Conservation (phyloP, 1,139 yeast genomes). For the Geotrichum phurueaensis region DNA sequence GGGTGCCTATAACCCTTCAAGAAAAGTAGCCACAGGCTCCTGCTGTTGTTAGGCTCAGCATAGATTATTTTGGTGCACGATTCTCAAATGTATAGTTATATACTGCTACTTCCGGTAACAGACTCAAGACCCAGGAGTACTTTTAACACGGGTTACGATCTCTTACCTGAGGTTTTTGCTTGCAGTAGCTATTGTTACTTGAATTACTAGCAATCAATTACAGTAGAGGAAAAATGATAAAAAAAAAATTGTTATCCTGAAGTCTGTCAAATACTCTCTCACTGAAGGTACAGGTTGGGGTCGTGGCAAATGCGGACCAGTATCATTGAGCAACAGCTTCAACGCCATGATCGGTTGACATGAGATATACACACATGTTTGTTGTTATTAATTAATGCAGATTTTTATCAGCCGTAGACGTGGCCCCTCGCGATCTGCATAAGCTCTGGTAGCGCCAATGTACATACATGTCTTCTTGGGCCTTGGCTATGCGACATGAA, state of each 20-base stretch:
- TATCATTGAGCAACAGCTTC: neutral
- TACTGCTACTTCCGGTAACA: too few species aligned
- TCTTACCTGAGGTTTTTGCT: too few species aligned
- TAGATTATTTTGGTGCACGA: neutral
- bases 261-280: neutral
- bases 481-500: neutral
- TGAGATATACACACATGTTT: neutral
- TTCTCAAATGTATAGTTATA: neutral
- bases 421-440: neutral
- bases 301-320: neutral
- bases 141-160: too few species aligned
- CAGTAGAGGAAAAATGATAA: too few species aligned
- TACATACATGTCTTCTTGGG: neutral
- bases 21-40: neutral
- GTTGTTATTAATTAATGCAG: neutral
- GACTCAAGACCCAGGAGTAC: too few species aligned
- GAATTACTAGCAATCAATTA: too few species aligned
- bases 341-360: neutral
- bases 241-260: too few species aligned
- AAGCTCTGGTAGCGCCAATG: neutral
- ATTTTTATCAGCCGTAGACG: neutral
- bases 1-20: neutral
- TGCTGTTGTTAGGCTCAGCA: neutral
- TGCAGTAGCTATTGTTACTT: too few species aligned
- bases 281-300: neutral